These are phyloP conservation scores for Zostera marina DNA, from an alignment of 116 monocot species.

Conservation along the genomic window DNA sequence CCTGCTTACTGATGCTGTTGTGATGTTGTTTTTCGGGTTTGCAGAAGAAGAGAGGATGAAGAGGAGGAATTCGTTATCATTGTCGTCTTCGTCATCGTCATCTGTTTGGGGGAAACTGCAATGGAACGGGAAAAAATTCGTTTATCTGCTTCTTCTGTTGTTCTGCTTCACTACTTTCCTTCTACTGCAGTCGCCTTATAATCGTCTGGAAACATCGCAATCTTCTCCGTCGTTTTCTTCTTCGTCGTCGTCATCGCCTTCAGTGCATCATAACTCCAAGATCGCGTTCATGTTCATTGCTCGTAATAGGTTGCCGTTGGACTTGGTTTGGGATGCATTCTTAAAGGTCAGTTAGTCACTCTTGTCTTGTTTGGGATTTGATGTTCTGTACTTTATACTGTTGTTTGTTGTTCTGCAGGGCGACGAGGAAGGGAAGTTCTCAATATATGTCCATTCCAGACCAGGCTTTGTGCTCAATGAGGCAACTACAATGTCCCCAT, in stretches of 20 bases:
- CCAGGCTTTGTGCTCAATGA: conserved; percentile 80
- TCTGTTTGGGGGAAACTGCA: neutral
- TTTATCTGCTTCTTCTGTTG: conserved; percentile 16
- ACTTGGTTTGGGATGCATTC: conserved; percentile 78
- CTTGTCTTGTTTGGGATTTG: neutral
- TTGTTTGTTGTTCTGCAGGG: conserved; percentile 31
- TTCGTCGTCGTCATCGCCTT: neutral
- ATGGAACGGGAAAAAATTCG: conserved; percentile 18
- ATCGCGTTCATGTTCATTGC: conserved; percentile 91
- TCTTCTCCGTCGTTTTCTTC: neutral
- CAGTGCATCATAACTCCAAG: conserved; percentile 21
- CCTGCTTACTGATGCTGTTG: too few relatives aligned
- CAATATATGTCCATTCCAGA: conserved; percentile 72
- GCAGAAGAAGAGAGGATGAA: conserved; percentile 21
- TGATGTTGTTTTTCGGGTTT: too few relatives aligned
- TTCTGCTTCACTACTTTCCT: conserved; percentile 29
- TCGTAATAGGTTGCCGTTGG: conserved; percentile 70
- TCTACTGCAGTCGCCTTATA: conserved; percentile 22
- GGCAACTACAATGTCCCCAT: conserved; percentile 48
- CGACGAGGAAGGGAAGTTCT: conserved; percentile 55
- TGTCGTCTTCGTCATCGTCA: neutral
- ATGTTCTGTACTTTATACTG: neutral
- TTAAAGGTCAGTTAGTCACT: conserved; percentile 44
- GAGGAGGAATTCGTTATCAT: conserved; percentile 32
- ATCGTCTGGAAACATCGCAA: conserved; percentile 3